Evolutionary conservation across 257 asterid genomes (phyloP).

Genomic region (Scutellaria minor): DNA sequence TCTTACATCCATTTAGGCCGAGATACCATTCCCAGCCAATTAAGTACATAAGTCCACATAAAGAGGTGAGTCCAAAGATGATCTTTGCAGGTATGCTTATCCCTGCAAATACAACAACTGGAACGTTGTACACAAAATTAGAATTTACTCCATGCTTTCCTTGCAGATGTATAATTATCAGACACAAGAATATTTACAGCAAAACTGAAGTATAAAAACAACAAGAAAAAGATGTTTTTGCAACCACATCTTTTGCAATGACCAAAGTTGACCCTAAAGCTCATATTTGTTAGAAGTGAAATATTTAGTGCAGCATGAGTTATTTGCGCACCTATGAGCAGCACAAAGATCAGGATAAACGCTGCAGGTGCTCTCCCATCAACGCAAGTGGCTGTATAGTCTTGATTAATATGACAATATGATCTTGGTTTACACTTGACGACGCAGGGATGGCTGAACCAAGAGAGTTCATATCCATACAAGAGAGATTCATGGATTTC

Average conservation of each 20-base stretch:
- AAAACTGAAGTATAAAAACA: background rate
- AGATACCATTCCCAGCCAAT: too few species aligned
- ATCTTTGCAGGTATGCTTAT: constrained; percentile 1
- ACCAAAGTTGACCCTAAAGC: background rate
- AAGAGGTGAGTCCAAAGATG: constrained; percentile 5
- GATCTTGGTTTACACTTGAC: background rate
- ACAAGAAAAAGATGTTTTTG: background rate
- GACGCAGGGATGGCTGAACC: background rate
- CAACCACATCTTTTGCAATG: background rate
- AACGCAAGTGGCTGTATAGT: background rate
- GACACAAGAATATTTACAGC: background rate
- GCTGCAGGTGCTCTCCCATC: too few species aligned
- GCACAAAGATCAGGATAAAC: background rate
- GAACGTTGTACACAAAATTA: background rate
- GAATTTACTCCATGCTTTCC: background rate
- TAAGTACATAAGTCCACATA: background rate
- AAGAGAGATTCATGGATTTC: constrained; percentile 18
- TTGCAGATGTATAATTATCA: background rate
- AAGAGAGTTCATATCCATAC: constrained; percentile 8
- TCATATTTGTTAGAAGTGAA: background rate
- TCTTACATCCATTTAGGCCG: too few species aligned
- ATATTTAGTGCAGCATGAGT: background rate
- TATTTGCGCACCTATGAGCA: background rate
- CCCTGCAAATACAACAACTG: background rate
- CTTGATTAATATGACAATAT: background rate